Percentiles rank a stretch among this genome's conserved stretches.
Conservation (phyloP, 805 yeast species). For the Henningerozyma blattae region DNA sequence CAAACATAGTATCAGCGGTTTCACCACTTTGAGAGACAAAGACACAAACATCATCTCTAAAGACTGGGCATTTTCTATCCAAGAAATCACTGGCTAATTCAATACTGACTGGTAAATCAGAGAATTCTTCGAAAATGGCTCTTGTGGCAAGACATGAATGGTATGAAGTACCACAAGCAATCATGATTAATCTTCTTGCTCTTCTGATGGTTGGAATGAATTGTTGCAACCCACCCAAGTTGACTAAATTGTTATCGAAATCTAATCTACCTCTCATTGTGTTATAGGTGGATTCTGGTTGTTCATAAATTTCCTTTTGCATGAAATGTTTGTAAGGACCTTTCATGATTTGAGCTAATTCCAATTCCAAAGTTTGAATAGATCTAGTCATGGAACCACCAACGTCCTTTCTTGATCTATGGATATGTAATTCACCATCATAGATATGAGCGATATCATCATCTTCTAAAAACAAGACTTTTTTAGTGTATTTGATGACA, state of each 20-base stretch:
- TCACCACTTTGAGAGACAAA: slow-evolving; percentile 99
- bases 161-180: slow-evolving; percentile 98
- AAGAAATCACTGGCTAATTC: slow-evolving; percentile 91
- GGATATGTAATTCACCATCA: slow-evolving; percentile 97
- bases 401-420: slow-evolving; percentile 81
- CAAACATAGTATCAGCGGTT: slow-evolving; percentile 94
- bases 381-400: slow-evolving; percentile 91
- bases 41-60: slow-evolving; percentile 94
- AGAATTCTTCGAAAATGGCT: slow-evolving; percentile 89
- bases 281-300: slow-evolving; percentile 95
- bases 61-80: slow-evolving; percentile 92
- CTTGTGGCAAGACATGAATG: slow-evolving; percentile 97
- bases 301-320: slow-evolving; percentile 98
- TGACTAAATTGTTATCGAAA: slow-evolving; percentile 65
- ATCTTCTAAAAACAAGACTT: slow-evolving; percentile 91
- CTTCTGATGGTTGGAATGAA: slow-evolving; percentile 83
- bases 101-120: slow-evolving; percentile 87
- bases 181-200: slow-evolving; percentile 91
- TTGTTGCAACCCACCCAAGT: slow-evolving; percentile 80
- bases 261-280: slow-evolving; percentile 99
- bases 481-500: slow-evolving; percentile 91
- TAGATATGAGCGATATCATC: slow-evolving; percentile 97
- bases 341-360: slow-evolving; percentile 95
- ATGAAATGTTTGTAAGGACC: slow-evolving; percentile 93
- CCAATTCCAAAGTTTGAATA: slow-evolving; percentile 93